These are phyloP conservation scores for Metschnikowia henanensis DNA, from an alignment of 805 yeast species.

Conservation along the genomic window DNA sequence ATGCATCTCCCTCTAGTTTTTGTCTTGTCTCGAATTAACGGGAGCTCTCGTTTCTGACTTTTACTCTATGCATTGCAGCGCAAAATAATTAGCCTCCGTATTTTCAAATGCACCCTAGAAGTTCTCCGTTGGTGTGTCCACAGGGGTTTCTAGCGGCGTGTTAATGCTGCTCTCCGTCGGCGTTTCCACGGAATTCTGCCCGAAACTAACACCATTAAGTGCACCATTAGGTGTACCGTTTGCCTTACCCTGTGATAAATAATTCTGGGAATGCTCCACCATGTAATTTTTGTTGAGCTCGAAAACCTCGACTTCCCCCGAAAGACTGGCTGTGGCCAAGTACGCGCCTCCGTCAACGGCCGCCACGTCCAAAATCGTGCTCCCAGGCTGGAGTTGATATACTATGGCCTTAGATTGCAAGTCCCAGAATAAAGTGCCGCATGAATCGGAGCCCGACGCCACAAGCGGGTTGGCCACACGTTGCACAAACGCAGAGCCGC, in stretches of 20 bases:
- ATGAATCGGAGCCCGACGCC: conserved; percentile 61
- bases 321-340: conserved; percentile 30
- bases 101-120: neutral
- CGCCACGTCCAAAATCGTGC: conserved; percentile 46
- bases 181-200: neutral
- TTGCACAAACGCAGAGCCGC: conserved; percentile 53
- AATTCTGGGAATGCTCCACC: neutral
- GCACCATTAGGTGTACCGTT: neutral
- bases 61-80: no score
- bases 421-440: conserved; percentile 62
- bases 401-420: conserved; percentile 57
- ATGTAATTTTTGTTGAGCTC: conserved; percentile 9
- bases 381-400: conserved; percentile 21
- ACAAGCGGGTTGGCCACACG: conserved; percentile 38
- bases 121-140: neutral
- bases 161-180: neutral
- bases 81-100: no score
- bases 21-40: no score
- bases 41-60: no score
- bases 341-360: conserved; percentile 34
- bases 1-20: no score
- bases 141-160: neutral
- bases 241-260: neutral
- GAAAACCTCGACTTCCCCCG: conserved; percentile 16
- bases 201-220: neutral